These are phyloP conservation scores for Salix dunnii DNA, from an alignment of 345 rosid genomes.

Conservation along the genomic window DNA sequence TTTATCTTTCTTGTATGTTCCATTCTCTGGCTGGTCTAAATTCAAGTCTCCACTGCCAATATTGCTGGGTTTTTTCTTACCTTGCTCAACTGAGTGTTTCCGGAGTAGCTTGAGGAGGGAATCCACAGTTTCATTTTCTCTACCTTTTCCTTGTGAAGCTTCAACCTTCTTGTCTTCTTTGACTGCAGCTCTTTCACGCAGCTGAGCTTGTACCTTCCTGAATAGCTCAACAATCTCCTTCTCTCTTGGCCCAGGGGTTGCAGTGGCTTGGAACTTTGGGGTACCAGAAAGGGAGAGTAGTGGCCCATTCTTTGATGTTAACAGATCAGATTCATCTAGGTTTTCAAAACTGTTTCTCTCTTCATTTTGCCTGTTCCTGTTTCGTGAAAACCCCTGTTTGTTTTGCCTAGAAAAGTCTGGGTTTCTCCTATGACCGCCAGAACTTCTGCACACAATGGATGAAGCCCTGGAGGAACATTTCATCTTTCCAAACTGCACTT, in stretches of 20 bases:
- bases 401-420: conserved; percentile 66
- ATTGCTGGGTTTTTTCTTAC: conserved; percentile 41
- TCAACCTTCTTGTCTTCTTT: conserved; percentile 63
- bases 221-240: conserved; percentile 88
- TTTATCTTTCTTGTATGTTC: conserved; percentile 35
- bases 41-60: conserved; percentile 27
- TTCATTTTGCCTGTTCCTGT: conserved; percentile 58
- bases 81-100: conserved; percentile 72
- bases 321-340: conserved; percentile 50
- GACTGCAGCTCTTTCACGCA: conserved; percentile 70
- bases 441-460: conserved; percentile 50
- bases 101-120: conserved; percentile 76
- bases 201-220: conserved; percentile 82
- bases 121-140: conserved; percentile 70
- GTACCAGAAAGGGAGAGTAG: conserved; percentile 51
- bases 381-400: conserved; percentile 50
- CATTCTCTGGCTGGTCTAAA: conserved; percentile 30
- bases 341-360: conserved; percentile 51
- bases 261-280: conserved; percentile 68
- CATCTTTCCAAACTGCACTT: conserved; percentile 33
- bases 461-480: conserved; percentile 33
- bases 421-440: conserved; percentile 61
- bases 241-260: conserved; percentile 73
- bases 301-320: conserved; percentile 62
- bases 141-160: conserved; percentile 47